Conservation (phyloP, 2,329 filamentous ascomycete species). For the Colletotrichum acutatum region DNA sequence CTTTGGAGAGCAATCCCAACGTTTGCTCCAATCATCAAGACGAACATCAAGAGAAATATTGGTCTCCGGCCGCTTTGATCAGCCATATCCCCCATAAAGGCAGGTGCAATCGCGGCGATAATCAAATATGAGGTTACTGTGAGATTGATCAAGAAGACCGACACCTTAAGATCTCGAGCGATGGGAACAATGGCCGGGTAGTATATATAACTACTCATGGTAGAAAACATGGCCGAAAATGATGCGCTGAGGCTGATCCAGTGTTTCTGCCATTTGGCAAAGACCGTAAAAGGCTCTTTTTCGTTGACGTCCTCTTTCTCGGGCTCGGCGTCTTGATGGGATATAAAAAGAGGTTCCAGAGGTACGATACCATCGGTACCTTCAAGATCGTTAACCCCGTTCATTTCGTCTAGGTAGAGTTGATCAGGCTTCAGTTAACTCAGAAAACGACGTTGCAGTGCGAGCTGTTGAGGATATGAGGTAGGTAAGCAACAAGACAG, state of each 20-base stretch:
- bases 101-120: constrained; percentile 62
- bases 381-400: no score
- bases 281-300: not conserved
- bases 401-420: no score
- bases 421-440: no score
- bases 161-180: constrained; percentile 53
- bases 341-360: not conserved
- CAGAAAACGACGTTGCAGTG: no score
- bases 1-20: constrained; percentile 57
- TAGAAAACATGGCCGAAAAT: constrained; percentile 44
- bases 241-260: not conserved
- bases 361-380: no score
- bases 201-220: constrained; percentile 57
- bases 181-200: constrained; percentile 58
- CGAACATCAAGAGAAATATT: constrained; percentile 58
- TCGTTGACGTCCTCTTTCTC: not conserved
- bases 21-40: constrained; percentile 57
- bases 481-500: no score
- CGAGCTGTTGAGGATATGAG: no score
- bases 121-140: constrained; percentile 60
- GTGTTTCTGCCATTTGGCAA: not conserved
- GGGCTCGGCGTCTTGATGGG: not conserved
- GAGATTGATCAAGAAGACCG: constrained; percentile 51
- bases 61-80: constrained; percentile 58
- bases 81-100: constrained; percentile 60